Evolutionary conservation across 257 asterid species (phyloP).

Genomic region (Lantana camara): DNA sequence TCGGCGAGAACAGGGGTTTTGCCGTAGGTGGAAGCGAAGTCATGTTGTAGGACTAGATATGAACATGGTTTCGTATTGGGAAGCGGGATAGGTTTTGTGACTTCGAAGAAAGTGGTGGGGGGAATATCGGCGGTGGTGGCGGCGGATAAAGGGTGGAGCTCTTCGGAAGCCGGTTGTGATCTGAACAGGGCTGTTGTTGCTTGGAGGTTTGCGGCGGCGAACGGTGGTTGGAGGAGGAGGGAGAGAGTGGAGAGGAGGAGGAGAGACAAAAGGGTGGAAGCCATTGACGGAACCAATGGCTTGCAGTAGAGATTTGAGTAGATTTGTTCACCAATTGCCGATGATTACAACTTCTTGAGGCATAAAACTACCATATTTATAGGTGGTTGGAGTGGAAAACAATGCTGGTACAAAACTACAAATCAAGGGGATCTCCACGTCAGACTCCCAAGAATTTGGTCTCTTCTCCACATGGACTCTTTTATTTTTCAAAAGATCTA

Average conservation of each 20-base stretch:
- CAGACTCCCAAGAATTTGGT: too few relatives aligned
- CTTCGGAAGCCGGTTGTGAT: conserved; percentile 31
- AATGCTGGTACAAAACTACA: too few relatives aligned
- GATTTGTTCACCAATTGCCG: not conserved
- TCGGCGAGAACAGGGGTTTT: conserved; percentile 55
- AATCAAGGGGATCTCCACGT: too few relatives aligned
- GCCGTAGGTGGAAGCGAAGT: conserved; percentile 59
- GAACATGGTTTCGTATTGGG: conserved; percentile 65
- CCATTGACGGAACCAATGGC: conserved; percentile 15
- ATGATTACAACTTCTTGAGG: not conserved
- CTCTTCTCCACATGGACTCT: too few relatives aligned
- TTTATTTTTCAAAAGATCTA: too few relatives aligned
- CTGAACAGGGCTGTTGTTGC: conserved; percentile 24
- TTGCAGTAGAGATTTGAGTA: not conserved
- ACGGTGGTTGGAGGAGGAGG: conserved; percentile 36
- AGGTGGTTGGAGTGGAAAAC: conserved; percentile 22
- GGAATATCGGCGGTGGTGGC: conserved; percentile 16
- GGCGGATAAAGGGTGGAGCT: conserved; percentile 23
- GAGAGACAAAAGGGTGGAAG: conserved; percentile 24
- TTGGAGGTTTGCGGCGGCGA: conserved; percentile 44
- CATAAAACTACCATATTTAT: too few relatives aligned
- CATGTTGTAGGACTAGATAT: conserved; percentile 54
- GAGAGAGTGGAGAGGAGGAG: conserved; percentile 27
- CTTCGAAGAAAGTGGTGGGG: conserved; percentile 60
- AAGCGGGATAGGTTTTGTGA: conserved; percentile 56